Evolutionary conservation across 2,329 filamentous ascomycete species (phyloP), one percentile per base, ranked within the genome.

Genomic region (Dactylella cylindrospora): DNA sequence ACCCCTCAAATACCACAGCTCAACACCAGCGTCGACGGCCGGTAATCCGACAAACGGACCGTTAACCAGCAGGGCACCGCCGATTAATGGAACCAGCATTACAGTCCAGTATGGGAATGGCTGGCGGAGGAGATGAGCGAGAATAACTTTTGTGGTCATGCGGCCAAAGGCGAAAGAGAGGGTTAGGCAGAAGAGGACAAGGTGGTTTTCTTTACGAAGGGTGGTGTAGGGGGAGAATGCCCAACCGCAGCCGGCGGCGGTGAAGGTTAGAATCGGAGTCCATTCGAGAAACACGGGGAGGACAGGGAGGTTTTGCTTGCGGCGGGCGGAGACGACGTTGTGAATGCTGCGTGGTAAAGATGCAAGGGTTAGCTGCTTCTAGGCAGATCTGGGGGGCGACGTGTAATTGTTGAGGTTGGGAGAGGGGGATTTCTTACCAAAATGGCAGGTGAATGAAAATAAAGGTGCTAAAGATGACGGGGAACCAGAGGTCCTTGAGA

Each of bases 91-190:
- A 26, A 81, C 83, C 29, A 97, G 79, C 80, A 97, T 87, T 41
- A 93, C 80, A 8, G 93, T 97, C 90, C 90, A 97, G 79, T 88
- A 94, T 1, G 93, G 93, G 75, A 97, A 98, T 2, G 91, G 88
- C 73, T 97, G 93, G 65, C 83, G 83, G 1, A 93, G 93, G 45
- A 98, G 78, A 73, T 98, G 93, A 2, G 93, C 91, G 13, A 98
- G 83, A 71, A 98, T 98, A 74, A 97, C 97, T 78, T 97, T 98
- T 31, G 93, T 98, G 0, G 93, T 97, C 85, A 98, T 90, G 67
- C 93, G 86, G 28, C 93, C 93, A 73, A 98, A 97, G 59, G 96
- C 93, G 69, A 97, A 90, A n/a, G 88, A 87, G 79, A 97, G 86
- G 60, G 88, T 95, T 61, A 95, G 75, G 76, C 90, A 96, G 74